Base-by-base conservation (phyloP, 1,284 basidiomycete genomes). In the Cryptococcus sp. region DNA sequence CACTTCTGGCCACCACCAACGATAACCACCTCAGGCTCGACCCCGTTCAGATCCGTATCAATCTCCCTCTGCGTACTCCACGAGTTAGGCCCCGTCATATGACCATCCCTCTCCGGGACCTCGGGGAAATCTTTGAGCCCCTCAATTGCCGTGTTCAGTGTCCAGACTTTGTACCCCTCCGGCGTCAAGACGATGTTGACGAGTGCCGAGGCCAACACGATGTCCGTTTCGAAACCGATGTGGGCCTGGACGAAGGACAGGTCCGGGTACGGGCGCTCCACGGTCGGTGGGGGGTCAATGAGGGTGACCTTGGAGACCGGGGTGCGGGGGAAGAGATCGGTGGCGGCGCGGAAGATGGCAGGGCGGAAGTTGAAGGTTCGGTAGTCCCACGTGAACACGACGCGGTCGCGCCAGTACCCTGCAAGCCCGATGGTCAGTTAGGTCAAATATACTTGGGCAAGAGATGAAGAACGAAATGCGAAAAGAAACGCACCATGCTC, bases 71-170 rank as follows among this genome's bases (percentile, higher is more conserved):
- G 61, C 8, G 12, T 36, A 33, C 54, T 52, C 64, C 57, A 69
- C 18, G 46, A 50, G 37, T 46, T 6, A 1, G 28, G 8, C 1
- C 64, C 63, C 1, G 44, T 57, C 62, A 69, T 67, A 51, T 67
- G 65, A 3, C 67, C 67, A 49, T 69, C 65, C 4, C 40, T 13
- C 1, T 46, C 21, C 2, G 55, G 52, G 2, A 66, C 44, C 53
- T 82, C 5, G 80, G 82, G 72, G 80, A 82, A 35, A 65, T 80
- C 52, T 78, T 78, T 50, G 12, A 86, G 69, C 21, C 72, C 73
- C 56, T 86, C 84, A 15, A 85, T 75, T 58, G 80, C 82, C 2
- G 84, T 84, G 66, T 81, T 81, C 12, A 85, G 62, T 4, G 77
- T 74, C 63, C 83, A 79, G 1, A 80, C 80, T 60, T 82, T 84